Evolutionary conservation across 2,329 filamentous ascomycete genomes (phyloP), one percentile per base, ranked within the genome.

Genomic region (Trichoderma atroviride): DNA sequence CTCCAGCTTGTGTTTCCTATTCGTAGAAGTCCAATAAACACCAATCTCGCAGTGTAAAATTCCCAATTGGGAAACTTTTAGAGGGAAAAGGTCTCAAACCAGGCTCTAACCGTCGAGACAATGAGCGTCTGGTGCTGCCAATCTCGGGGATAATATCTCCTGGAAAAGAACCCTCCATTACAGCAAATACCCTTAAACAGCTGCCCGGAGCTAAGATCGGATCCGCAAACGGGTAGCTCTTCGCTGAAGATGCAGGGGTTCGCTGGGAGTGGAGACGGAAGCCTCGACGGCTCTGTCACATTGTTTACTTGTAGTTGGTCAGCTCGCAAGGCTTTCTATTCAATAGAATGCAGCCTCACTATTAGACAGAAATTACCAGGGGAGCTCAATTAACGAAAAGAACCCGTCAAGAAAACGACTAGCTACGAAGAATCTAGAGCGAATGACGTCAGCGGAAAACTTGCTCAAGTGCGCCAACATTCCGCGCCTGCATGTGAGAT

Each of bases 401-500:
- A 19, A 16, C 4, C 37, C 37, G 1, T 1, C 37, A 5, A 16
- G 14, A 2, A 40, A 40, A n/a, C n/a, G n/a, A n/a, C n/a, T n/a
- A n/a, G n/a, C n/a, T 16, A 43, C 16, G 7, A 5, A 11, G 33
- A 10, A 2, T 1, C 33, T 33, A 10, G 33, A 33, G 33, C n/a
- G n/a, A n/a, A 75, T 77, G 74, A 77, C 74, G 76, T 76, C 74
- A 77, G 69, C 70, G 67, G 53, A 59, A 68, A 61, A 71, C 67
- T 14, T 68, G 43, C 65, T 35, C 47, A 61, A 64, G 31, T 58
- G 70, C 71, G 69, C 72, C 71, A 76, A 73, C 69, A 58, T 65
- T 31, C 71, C 74, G 67, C 73, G 73, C 71, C 65, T 40, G 68
- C 76, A 78, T 76, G 75, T 78, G 76, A 78, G 73, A 47, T n/a